Evolutionary conservation across 2,329 filamentous ascomycete species (phyloP), one percentile per base, ranked within the genome.

Genomic region (Arachnopeziza araneosa): DNA sequence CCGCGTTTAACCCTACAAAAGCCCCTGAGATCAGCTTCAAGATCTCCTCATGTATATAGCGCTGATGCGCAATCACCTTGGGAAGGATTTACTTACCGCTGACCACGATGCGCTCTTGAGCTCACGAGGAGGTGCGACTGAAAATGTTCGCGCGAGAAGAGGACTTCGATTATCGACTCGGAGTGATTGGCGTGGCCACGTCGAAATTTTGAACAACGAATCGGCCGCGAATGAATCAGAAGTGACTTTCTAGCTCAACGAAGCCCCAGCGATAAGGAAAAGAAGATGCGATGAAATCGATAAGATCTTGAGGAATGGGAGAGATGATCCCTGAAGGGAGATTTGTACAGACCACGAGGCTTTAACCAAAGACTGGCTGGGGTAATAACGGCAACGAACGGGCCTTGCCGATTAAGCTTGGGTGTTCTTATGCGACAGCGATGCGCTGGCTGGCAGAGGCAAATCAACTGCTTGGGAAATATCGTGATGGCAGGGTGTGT

Each of bases 291-390:
- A 44, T 44, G 36, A 44, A 32, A 44, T 44, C 36, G 36, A 44
- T 44, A 44, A 44, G 36, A 44, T 17, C 10, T 44, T 22, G 61
- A 54, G 24, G 48, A 54, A 32, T 30, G 44, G 36, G 50, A 48
- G 22, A 54, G 49, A 44, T 24, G 52, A 65, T 64, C 61, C 63
- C 63, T 63, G 63, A 57, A 56, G 58, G 30, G 59, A 57, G 58
- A 48, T 53, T 57, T 32, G 36, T 49, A 21, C 30, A n/a, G 52
- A 17, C 55, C 52, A 49, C 54, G 53, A 53, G 61, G 23, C 56
- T 57, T 56, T 61, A 60, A 62, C 57, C 57, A 54, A 50, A 60
- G 61, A 59, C 60, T 63, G 62, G 26, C 26, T 30, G 64, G 64
- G 62, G 52, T 54, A 44, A 17, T 44, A 44, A 44, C 36, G 36